Evolutionary conservation across 441 rosid species (phyloP).

Genomic region (Populus hybrid): DNA sequence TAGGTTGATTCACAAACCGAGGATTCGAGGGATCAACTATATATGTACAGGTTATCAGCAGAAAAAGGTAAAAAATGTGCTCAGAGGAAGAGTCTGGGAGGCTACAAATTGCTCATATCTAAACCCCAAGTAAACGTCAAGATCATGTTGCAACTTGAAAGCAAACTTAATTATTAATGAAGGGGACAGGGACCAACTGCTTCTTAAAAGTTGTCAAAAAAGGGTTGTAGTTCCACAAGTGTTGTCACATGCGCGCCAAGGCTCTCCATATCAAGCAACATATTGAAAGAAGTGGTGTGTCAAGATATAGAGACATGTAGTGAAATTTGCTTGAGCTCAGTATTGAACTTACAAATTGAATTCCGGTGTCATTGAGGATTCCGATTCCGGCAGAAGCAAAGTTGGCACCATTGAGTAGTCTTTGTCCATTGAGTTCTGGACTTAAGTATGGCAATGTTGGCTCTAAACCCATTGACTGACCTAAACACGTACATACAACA

Average conservation of each 20-base stretch:
- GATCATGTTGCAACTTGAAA: background rate
- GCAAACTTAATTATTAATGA: background rate
- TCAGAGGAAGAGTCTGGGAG: background rate
- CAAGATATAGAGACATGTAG: too few species aligned
- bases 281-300: too few species aligned
- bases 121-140: background rate
- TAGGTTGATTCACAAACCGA: background rate
- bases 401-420: slow-evolving; percentile 74
- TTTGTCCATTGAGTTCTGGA: slow-evolving; percentile 54
- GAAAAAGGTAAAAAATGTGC: background rate
- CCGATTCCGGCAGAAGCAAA: slow-evolving; percentile 94
- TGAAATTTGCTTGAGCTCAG: background rate
- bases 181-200: background rate
- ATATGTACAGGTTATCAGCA: background rate
- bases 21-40: background rate
- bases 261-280: too few species aligned
- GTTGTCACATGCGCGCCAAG: background rate
- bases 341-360: slow-evolving; percentile 58
- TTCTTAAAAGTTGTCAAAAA: background rate
- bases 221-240: background rate
- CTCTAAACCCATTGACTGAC: slow-evolving; percentile 58
- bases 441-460: slow-evolving; percentile 70
- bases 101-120: background rate
- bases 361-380: slow-evolving; percentile 81
- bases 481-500: slow-evolving; percentile 23